Percentiles rank a stretch among this genome's conserved stretches.
These are phyloP conservation scores for Chlorella sp. DNA, from an alignment of 139 green algal genomes.

Conservation along the genomic window DNA sequence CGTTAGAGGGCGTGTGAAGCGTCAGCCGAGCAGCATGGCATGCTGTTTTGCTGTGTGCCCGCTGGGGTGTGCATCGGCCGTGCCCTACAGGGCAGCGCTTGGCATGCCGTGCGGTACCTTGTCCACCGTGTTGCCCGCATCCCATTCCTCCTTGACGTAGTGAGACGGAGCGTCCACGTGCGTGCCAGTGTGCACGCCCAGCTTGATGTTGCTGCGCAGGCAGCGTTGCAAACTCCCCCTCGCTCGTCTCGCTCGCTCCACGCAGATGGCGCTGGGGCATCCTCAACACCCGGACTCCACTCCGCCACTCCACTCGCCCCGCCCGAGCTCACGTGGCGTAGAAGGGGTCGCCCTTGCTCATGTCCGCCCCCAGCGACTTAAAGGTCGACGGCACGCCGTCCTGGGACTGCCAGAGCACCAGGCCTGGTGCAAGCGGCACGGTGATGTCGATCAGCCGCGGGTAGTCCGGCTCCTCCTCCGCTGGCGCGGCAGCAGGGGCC, in stretches of 20 bases:
- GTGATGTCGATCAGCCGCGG: too few relatives aligned
- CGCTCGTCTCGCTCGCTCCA: not conserved
- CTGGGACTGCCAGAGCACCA: not conserved
- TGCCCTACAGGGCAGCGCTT: too few relatives aligned
- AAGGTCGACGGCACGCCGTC: not conserved
- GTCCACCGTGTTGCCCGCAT: not conserved
- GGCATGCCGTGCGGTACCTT: not conserved
- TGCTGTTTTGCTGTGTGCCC: too few relatives aligned
- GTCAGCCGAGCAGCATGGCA: too few relatives aligned
- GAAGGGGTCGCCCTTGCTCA: not conserved
- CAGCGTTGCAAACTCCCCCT: not conserved
- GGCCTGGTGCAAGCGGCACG: not conserved
- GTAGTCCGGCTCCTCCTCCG: too few relatives aligned
- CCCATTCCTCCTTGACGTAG: not conserved
- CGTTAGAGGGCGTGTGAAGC: too few relatives aligned
- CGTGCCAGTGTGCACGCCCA: constrained; percentile 13
- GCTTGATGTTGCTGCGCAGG: not conserved
- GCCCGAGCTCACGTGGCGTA: not conserved
- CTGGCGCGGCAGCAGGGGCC: too few relatives aligned
- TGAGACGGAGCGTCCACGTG: constrained; percentile 11
- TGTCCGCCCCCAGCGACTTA: not conserved
- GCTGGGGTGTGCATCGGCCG: too few relatives aligned
- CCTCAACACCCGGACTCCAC: not conserved
- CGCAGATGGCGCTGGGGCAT: not conserved
- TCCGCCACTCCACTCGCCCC: not conserved